Base-by-base conservation (phyloP, 1,284 basidiomycete genomes). In the Rhodotorula sp. region DNA sequence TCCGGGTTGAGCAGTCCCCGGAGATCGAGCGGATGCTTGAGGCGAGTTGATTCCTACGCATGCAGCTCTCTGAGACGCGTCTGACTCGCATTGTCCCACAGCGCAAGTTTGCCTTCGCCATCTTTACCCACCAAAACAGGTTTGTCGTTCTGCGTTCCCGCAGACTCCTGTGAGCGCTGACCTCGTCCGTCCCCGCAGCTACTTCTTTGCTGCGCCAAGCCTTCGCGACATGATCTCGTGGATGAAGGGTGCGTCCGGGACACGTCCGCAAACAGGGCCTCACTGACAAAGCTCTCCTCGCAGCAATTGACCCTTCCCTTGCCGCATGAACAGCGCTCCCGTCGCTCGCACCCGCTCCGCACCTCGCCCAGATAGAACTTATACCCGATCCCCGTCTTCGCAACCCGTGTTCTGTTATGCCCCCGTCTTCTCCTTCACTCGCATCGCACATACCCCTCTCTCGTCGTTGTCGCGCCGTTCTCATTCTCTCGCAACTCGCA, bases 11-110 rank as follows among this genome's bases (percentile, higher is more conserved):
- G 78, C 87, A 87, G 73, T 92, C 91, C 77, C 87, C 90, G 34
- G 90, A 90, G 74, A 92, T 97, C 79, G 92, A 94, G 81, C 81
- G 82, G 53, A 84, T 98, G 67, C 85, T 96, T 56, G 90, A 89
- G 77, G 93, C 94, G 80, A 81, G 91, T 76, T 5, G 6, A 15
- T n/a, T n/a, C n/a, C n/a, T n/a, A n/a, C n/a, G n/a, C n/a, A n/a
- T n/a, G n/a, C n/a, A n/a, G n/a, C n/a, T n/a, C n/a, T n/a, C n/a
- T n/a, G n/a, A n/a, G n/a, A n/a, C n/a, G n/a, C n/a, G n/a, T n/a
- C 20, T 27, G 29, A 68, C 30, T 17, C 52, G 20, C 22, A 30
- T 22, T n/a, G 13, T 0, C 29, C 49, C 10, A 39, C 67, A 77
- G 75, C 76, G 76, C 66, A 69, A 72, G 49, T 74, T 67, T 34